Conservation (phyloP, 2,329 filamentous ascomycete species). For the Tolypocladium album region DNA sequence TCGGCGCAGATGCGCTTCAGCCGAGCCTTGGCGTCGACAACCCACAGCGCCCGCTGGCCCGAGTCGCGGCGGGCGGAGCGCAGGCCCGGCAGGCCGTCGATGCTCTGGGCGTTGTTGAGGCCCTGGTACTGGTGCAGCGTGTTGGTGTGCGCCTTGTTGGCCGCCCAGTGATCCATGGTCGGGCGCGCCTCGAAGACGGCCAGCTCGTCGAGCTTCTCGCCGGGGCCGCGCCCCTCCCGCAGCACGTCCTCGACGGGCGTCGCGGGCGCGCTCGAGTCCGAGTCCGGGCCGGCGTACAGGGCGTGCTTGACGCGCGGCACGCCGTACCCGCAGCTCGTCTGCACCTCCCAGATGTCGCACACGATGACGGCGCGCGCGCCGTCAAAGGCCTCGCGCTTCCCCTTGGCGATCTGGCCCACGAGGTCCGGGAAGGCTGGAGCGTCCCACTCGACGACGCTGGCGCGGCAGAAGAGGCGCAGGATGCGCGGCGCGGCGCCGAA, state of each 20-base stretch:
- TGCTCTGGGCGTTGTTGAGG: conserved; percentile 40
- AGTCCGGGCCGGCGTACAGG: conserved; percentile 17
- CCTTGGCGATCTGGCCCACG: conserved; percentile 31
- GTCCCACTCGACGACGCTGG: conserved; percentile 49
- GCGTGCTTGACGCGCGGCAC: conserved; percentile 42
- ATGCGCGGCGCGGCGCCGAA: conserved; percentile 51
- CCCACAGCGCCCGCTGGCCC: conserved; percentile 32
- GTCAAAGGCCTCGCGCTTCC: conserved; percentile 24
- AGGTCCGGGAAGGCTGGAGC: conserved; percentile 34
- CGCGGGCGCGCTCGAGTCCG: conserved; percentile 7
- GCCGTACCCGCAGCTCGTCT: conserved; percentile 57
- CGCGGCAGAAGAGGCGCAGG: conserved; percentile 51
- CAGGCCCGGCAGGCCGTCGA: conserved; percentile 50
- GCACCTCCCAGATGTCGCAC: conserved; percentile 52
- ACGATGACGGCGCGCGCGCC: conserved; percentile 50
- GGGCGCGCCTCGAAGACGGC: conserved; percentile 41
- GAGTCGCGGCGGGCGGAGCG: conserved; percentile 36
- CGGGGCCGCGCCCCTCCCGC: conserved; percentile 9
- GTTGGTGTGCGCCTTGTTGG: conserved; percentile 36
- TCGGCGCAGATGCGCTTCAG: conserved; percentile 16
- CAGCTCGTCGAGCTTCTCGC: conserved; percentile 20
- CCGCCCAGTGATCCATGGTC: conserved; percentile 41
- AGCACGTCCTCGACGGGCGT: conserved; percentile 14
- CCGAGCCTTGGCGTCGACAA: conserved; percentile 25
- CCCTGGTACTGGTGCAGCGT: conserved; percentile 44